Evolutionary conservation across 495 filamentous ascomycete species (phyloP).

Genomic region (Xylaria longipes): DNA sequence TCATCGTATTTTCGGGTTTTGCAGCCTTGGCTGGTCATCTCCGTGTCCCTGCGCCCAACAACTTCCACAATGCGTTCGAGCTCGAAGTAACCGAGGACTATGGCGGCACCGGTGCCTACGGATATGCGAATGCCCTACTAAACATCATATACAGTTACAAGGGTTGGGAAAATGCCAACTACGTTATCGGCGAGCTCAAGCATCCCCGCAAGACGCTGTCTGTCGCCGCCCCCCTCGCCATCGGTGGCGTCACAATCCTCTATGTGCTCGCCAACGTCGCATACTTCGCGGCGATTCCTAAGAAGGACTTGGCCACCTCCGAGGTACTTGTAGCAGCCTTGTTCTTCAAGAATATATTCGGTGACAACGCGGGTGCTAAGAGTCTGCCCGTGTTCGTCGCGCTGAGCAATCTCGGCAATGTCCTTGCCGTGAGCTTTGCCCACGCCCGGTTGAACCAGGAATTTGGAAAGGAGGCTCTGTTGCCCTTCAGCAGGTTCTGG

Average conservation of each 20-base stretch:
- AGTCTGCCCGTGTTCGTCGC: slow-evolving; percentile 74
- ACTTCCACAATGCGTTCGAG: slow-evolving; percentile 71
- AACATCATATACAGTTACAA: slow-evolving; percentile 74
- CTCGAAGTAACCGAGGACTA: slow-evolving; percentile 45
- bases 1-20: slow-evolving; percentile 71
- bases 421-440: slow-evolving; percentile 72
- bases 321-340: slow-evolving; percentile 66
- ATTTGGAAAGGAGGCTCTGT: slow-evolving; percentile 68
- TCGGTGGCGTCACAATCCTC: slow-evolving; percentile 64
- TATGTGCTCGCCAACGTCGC: slow-evolving; percentile 76
- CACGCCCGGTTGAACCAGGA: slow-evolving; percentile 71
- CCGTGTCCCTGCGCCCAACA: slow-evolving; percentile 63
- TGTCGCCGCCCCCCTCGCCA: slow-evolving; percentile 67
- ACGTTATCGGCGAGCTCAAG: slow-evolving; percentile 67
- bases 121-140: slow-evolving; percentile 67
- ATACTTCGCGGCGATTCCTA: slow-evolving; percentile 73
- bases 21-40: slow-evolving; percentile 64
- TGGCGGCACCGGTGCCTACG: slow-evolving; percentile 64
- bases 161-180: slow-evolving; percentile 68
- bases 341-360: slow-evolving; percentile 74
- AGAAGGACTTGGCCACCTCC: slow-evolving; percentile 64
- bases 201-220: slow-evolving; percentile 68
- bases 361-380: slow-evolving; percentile 58
- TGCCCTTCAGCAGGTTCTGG: slow-evolving; percentile 67
- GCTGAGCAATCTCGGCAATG: slow-evolving; percentile 74